A percentile compares a stretch with the other conserved stretches of the same genome.
phyloP scores from a whole-genome alignment of 1,139 yeast species.

The Saccharomycopsis phalli region DNA sequence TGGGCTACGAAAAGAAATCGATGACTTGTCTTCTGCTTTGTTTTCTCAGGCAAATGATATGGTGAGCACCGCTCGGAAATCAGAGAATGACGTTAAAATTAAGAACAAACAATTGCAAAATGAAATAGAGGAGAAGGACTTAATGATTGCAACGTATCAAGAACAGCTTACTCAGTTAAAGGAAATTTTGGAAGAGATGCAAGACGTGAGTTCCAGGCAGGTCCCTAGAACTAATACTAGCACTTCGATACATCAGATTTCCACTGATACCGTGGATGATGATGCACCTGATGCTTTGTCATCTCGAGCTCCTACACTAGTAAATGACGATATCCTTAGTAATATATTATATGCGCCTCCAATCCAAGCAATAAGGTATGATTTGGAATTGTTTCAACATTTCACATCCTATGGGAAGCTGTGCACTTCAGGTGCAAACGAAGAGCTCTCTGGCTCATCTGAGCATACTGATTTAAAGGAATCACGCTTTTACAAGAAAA shows the following conservation, averaged over 20 bases:
- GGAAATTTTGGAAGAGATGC: constrained; percentile 37
- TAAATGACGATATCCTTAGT: background rate
- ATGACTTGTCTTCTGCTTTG: constrained; percentile 64
- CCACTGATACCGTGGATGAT: background rate
- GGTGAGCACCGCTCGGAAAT: constrained; percentile 66
- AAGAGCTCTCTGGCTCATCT: background rate
- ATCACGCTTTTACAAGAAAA: constrained; percentile 53
- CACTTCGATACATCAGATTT: no score
- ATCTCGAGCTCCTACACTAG: constrained; percentile 13
- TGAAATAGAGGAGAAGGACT: constrained; percentile 66
- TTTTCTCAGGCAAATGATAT: constrained; percentile 75
- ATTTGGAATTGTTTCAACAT: constrained; percentile 15
- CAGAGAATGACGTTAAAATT: constrained; percentile 43
- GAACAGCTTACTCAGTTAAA: constrained; percentile 67
- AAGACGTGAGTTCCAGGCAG: no score
- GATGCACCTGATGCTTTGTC: background rate
- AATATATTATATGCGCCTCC: constrained; percentile 19
- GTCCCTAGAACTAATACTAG: background rate
- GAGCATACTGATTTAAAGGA: constrained; percentile 15
- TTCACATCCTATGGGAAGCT: constrained; percentile 13
- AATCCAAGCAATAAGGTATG: constrained; percentile 18
- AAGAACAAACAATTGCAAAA: constrained; percentile 46
- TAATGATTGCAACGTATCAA: constrained; percentile 54
- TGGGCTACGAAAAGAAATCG: constrained; percentile 59
- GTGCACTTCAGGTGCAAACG: background rate